These are phyloP conservation scores for Entomortierella chlamydospora DNA, from an alignment of 192 early-diverging fungal genomes.

Conservation along the genomic window DNA sequence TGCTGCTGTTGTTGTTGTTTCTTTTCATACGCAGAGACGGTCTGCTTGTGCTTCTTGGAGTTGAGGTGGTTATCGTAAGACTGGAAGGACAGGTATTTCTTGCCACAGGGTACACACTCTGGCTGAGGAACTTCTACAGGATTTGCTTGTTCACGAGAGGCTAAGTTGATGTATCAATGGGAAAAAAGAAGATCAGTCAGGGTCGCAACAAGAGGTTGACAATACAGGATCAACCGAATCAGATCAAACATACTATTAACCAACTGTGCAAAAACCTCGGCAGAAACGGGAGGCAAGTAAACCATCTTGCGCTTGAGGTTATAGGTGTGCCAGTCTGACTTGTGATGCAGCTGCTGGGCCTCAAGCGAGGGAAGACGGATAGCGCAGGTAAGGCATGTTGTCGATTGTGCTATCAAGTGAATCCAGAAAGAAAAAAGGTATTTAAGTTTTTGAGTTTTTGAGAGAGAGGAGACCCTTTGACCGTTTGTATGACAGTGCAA, in stretches of 20 bases:
- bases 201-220: not conserved
- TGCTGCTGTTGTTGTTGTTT: constrained; percentile 22
- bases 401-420: constrained; percentile 29
- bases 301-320: constrained; percentile 99
- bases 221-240: not conserved
- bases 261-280: constrained; percentile 85
- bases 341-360: constrained; percentile 91
- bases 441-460: too few relatives aligned
- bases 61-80: constrained; percentile 88
- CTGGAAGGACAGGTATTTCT: constrained; percentile 84
- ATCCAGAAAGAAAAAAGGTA: not conserved
- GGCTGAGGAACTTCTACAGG: constrained; percentile 35
- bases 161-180: constrained; percentile 26
- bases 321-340: constrained; percentile 99
- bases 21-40: constrained; percentile 40
- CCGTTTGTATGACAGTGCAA: too few relatives aligned
- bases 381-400: constrained; percentile 89
- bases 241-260: constrained; percentile 59
- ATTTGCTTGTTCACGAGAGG: constrained; percentile 43
- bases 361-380: constrained; percentile 92
- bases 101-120: constrained; percentile 60
- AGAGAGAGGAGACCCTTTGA: too few relatives aligned
- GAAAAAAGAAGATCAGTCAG: not conserved
- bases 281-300: constrained; percentile 85
- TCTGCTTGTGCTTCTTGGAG: constrained; percentile 94